Base-by-base conservation (phyloP, 306 rosid genomes). In the Corylus avellana region DNA sequence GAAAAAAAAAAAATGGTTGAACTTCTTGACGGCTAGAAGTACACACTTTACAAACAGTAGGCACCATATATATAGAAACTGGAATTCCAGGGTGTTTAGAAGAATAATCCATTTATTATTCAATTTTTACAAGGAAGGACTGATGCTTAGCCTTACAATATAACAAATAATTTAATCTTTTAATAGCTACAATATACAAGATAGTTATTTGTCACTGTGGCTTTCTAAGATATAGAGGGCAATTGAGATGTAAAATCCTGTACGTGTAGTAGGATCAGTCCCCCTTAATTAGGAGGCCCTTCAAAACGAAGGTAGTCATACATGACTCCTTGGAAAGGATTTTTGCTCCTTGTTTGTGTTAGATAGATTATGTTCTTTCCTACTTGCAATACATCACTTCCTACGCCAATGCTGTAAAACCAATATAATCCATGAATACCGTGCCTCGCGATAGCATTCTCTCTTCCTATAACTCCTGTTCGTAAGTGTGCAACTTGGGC, bases 301-400 rank as follows among this genome's bases (percentile, higher is more conserved):
- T 94, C 98, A 4, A 94, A 78, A 72, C 98, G 91, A 20, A 92
- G 73, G 79, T 94, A 94, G 69, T 94, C 98, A 80, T 94, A 94
- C 94, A 94, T 84, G 18, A 89, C 80, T 17, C 97, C 97, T 44
- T 64, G 7, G 12, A 88, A 92, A 55, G 84, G 27, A 35, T n/a
- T 4, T 7, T 0, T 0, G 4, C 25, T 72, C 80, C 76, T 88
- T 62, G 92, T 12, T 75, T 94, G 97, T 61, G 76, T 86, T 22
- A 94, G 81, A 84, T 78, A 89, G 74, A 94, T 66, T 7, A 58
- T 78, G 80, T 94, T 94, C 4, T 12, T 80, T 81, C 98, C 97
- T 53, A 72, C 2, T 0, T 18, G 62, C 13, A 89, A 80, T 12
- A 46, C 74, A 75, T 63, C 0, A 12, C 94, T 86, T 8, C 74